Evolutionary conservation across 768 basidiomycete species (phyloP).

Genomic region (Suillus weaverae): DNA sequence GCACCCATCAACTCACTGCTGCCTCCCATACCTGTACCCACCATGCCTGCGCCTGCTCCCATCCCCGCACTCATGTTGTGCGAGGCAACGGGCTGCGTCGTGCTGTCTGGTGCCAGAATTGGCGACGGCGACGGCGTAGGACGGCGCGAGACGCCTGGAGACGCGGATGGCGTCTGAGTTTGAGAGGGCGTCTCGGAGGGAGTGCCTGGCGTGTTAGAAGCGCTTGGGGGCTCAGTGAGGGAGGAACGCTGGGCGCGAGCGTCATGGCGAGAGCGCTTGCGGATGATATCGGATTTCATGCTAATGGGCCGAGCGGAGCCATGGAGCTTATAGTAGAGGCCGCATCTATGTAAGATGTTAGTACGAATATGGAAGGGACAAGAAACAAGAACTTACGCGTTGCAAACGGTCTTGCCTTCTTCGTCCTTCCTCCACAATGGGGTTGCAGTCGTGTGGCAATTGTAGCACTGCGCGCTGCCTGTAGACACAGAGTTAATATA

Average conservation of each 20-base stretch:
- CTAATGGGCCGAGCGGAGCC: slow-evolving; percentile 84
- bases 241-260: slow-evolving; percentile 52
- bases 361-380: slow-evolving; percentile 8
- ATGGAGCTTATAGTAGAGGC: slow-evolving; percentile 83
- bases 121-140: slow-evolving; percentile 68
- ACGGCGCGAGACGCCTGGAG: slow-evolving; percentile 72
- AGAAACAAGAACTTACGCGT: slow-evolving; percentile 60
- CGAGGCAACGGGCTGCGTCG: slow-evolving; percentile 49
- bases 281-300: slow-evolving; percentile 90
- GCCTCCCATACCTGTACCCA: not conserved
- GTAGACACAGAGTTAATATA: slow-evolving; percentile 15
- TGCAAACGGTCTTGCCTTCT: slow-evolving; percentile 89
- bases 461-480: slow-evolving; percentile 77
- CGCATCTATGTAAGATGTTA: slow-evolving; percentile 51
- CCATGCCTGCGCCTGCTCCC: slow-evolving; percentile 3
- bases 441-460: slow-evolving; percentile 87
- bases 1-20: slow-evolving; percentile 57
- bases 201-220: slow-evolving; percentile 68
- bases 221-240: slow-evolving; percentile 27
- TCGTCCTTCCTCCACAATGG: slow-evolving; percentile 91
- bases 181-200: slow-evolving; percentile 69
- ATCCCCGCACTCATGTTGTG: slow-evolving; percentile 21
- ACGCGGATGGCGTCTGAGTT: slow-evolving; percentile 57
- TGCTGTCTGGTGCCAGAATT: slow-evolving; percentile 69
- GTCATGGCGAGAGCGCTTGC: slow-evolving; percentile 83